Base-by-base conservation (phyloP, 768 basidiomycete genomes). In the Amanita fuliginea region DNA sequence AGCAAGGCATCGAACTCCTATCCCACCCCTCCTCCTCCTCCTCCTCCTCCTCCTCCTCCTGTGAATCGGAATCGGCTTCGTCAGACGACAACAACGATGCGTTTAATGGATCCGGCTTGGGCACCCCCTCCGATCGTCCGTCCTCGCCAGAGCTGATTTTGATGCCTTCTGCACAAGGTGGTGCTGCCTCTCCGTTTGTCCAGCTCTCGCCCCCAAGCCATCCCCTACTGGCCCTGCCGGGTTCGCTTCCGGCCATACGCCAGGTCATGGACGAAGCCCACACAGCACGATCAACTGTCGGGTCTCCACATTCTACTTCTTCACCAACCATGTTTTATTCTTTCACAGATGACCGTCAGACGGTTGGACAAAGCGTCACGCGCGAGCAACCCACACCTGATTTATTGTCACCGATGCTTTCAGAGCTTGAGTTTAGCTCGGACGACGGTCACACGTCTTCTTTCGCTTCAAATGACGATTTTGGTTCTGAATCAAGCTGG, bases 381-480 rank as follows among this genome's bases (percentile, higher is more conserved):
- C 46, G 16, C 36, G 21, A 19, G 22, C 44, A 16, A 10, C 32
- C 3, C 19, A 30, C 46, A 2, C 34, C 46, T 16, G 30, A 40
- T 26, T 30, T 50, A 14, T 19, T 50, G 1, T 50, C 49, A 11
- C 49, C 49, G 7, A 50, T 30, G 33, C 42, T 50, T 6, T 50
- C 49, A 8, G 49, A 50, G 21, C 40, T 50, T n/a, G 49, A 50
- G 18, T 43, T 50, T 42, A 28, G 30, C n/a, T 50, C 49, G 4
- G 49, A 50, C 7, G 39, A 42, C 14, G 47, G 39, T 18, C 26
- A 22, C 18, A 26, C 10, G 1, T 49, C 47, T 14, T 18, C 36
- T 28, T 24, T 42, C 16, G 13, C 14, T 42, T 42, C 21, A 13
- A 40, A 42, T 43, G 36, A 24, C 24, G 41, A 43, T 6, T 21